Base-by-base conservation (phyloP, 2,329 filamentous ascomycete species). In the Sordariomycetes sp. region DNA sequence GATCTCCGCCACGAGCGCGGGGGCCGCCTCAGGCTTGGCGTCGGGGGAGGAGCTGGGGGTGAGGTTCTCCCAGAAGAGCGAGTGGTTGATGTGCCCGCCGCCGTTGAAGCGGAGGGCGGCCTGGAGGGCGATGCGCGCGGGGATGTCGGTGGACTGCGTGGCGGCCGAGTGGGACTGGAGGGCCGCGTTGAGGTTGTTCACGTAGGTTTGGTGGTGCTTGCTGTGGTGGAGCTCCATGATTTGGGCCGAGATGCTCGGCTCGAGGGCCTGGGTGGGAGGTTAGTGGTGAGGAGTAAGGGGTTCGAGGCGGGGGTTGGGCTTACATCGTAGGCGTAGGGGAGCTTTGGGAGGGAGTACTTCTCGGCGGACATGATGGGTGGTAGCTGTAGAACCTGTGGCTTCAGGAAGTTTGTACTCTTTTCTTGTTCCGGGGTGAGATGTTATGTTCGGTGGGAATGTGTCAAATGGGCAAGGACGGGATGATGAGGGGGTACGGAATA, bases 11-110 rank as follows among this genome's bases (percentile, higher is more conserved):
- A 77, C 64, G 5, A 95, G 76, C 22, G 75, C 73, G 0, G 86
- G 83, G 0, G 83, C 82, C 1, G 75, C 70, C 3, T 78, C 73
- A 3, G 79, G 70, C 53, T 81, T 75, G 1, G 88, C 79, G 8
- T 85, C 81, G 0, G 77, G 62, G 2, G 79, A 83, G 20, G 73
- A 76, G 0, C 83, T 72, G 0, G 88, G 88, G 0, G 82, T 73
- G 20, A 95, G 79, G 71, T 90, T 92, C 74, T 89, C 85, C 91
- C 91, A 97, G 79, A 96, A 96, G 40, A 96, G 83, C 0, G 84
- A 86, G 78, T 96, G 92, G 76, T 97, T 97, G 74, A 95, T 87
- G 77, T 96, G 91, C 7, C 92, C 92, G 51, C 92, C 92, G 54
- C 88, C 91, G 70, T 96, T 90, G 80, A 96, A 96, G 67, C 87